These are phyloP conservation scores for Nannochloropsis salina DNA, from an alignment of 108 stramenopile genomes.

Conservation along the genomic window DNA sequence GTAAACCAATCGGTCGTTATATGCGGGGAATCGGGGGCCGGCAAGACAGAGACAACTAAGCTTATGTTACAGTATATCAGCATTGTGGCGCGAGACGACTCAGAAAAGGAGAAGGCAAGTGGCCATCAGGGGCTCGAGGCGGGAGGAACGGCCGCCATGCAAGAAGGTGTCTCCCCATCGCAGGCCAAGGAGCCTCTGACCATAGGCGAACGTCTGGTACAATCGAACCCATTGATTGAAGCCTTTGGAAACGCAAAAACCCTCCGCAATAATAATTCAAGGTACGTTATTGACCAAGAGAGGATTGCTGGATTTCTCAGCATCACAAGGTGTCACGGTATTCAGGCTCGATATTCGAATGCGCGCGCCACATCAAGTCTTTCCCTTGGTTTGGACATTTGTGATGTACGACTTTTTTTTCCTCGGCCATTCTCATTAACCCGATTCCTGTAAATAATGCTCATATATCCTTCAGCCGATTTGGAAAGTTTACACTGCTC, in stretches of 20 bases:
- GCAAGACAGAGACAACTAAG: slow-evolving; percentile 49
- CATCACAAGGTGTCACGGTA: too few species aligned
- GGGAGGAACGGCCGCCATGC: too few species aligned
- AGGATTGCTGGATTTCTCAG: too few species aligned
- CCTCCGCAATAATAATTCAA: slow-evolving; percentile 74
- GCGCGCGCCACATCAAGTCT: too few species aligned
- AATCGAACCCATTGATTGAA: slow-evolving; percentile 54
- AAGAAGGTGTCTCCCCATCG: too few species aligned
- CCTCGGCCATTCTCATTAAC: neutral
- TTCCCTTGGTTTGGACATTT: too few species aligned
- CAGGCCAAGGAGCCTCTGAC: neutral
- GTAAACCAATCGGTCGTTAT: slow-evolving; percentile 42
- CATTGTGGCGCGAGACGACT: slow-evolving; percentile 38
- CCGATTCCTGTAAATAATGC: neutral
- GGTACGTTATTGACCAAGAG: neutral
- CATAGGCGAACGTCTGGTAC: slow-evolving; percentile 37
- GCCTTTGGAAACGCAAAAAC: slow-evolving; percentile 87
- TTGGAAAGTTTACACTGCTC: slow-evolving; percentile 82
- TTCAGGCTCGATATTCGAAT: too few species aligned
- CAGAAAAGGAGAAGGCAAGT: slow-evolving; percentile 15
- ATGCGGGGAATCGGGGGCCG: slow-evolving; percentile 39
- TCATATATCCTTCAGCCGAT: slow-evolving; percentile 41
- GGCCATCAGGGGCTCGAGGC: too few species aligned
- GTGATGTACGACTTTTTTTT: too few species aligned
- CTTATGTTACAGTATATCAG: slow-evolving; percentile 61